Evolutionary conservation across 805 yeast genomes (phyloP).

Genomic region (Zygoascus ofunaensis): DNA sequence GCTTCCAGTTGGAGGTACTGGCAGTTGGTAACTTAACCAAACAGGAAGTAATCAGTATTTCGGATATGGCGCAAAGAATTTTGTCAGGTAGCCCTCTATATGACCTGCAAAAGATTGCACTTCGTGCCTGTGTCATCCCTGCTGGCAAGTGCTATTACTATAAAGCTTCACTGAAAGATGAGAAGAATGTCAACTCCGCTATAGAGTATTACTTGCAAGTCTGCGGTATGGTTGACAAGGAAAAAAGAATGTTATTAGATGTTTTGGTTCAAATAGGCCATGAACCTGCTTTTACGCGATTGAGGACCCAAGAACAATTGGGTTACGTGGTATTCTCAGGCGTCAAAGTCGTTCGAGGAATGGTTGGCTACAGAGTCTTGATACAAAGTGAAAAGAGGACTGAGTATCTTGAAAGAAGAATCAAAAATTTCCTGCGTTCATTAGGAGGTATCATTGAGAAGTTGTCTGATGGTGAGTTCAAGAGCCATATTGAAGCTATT

Average conservation of each 20-base stretch:
- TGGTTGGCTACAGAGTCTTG: constrained; percentile 62
- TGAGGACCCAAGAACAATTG: constrained; percentile 88
- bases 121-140: constrained; percentile 33
- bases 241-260: constrained; percentile 44
- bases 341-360: constrained; percentile 55
- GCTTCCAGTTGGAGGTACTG: constrained; percentile 60
- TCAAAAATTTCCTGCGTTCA: constrained; percentile 50
- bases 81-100: constrained; percentile 35
- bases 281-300: constrained; percentile 83
- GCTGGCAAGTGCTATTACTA: constrained; percentile 18
- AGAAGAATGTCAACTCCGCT: constrained; percentile 71
- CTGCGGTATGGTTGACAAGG: constrained; percentile 41
- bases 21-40: constrained; percentile 64
- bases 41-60: constrained; percentile 44
- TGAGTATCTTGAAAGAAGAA: constrained; percentile 65
- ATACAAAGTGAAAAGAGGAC: constrained; percentile 79
- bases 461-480: constrained; percentile 56
- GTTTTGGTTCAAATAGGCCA: constrained; percentile 61
- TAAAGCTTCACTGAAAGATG: constrained; percentile 41
- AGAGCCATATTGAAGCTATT: constrained; percentile 60
- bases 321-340: constrained; percentile 92
- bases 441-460: constrained; percentile 40
- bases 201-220: constrained; percentile 70
- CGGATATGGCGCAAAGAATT: constrained; percentile 34
- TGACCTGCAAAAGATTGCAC: constrained; percentile 36